Percentiles rank a stretch among this genome's conserved stretches.
phyloP scores from a whole-genome alignment of 805 yeast species.

The Suhomyces sp. region DNA sequence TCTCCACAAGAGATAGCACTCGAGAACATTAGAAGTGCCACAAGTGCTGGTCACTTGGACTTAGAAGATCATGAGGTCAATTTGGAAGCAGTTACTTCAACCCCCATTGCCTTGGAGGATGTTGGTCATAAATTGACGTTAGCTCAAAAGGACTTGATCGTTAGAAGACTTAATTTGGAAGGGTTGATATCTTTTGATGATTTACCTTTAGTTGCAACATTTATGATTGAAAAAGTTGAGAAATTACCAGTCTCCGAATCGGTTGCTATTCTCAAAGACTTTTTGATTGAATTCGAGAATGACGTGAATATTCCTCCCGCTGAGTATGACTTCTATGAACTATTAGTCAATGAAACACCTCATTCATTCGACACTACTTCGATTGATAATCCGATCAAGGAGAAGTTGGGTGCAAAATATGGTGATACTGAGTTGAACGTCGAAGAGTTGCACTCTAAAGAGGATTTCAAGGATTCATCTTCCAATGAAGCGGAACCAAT shows the following conservation, averaged over 20 bases:
- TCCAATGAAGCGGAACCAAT: neutral
- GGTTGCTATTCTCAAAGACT: conserved; percentile 26
- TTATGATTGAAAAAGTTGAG: conserved; percentile 30
- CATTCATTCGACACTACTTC: neutral
- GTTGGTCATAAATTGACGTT: conserved; percentile 23
- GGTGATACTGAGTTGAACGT: neutral
- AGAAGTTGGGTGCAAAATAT: conserved; percentile 1
- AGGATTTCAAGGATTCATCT: neutral
- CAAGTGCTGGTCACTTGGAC: conserved; percentile 4
- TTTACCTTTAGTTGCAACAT: conserved; percentile 28
- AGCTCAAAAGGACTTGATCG: conserved; percentile 28
- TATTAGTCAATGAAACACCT: conserved; percentile 14
- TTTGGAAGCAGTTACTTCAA: conserved; percentile 21
- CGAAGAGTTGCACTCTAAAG: too few species aligned
- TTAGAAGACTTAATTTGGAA: conserved; percentile 26
- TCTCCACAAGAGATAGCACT: neutral
- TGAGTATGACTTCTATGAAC: conserved; percentile 26
- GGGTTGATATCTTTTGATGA: conserved; percentile 28
- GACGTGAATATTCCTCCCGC: conserved; percentile 34
- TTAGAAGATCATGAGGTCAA: conserved; percentile 12
- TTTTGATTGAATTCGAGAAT: conserved; percentile 26
- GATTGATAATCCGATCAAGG: neutral
- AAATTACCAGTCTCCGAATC: conserved; percentile 20
- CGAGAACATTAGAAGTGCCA: conserved; percentile 1
- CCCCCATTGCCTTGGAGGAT: conserved; percentile 21